Percentiles rank a stretch among this genome's conserved stretches.
phyloP scores from a whole-genome alignment of 1,139 yeast species.

The Saccharomyces pastorianus region DNA sequence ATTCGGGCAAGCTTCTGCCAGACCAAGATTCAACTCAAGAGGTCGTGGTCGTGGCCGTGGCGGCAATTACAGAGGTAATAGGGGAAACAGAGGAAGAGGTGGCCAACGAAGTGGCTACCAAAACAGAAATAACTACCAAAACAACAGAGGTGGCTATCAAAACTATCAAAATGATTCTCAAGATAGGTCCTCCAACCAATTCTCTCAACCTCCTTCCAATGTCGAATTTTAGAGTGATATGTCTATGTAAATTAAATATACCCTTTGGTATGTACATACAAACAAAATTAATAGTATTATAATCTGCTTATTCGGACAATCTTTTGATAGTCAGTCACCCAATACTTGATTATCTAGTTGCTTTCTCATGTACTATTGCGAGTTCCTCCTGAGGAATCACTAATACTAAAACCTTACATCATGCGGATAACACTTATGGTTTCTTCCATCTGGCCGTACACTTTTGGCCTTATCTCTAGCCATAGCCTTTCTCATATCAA shows the following conservation, averaged over 20 bases:
- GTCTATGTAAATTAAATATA: neutral
- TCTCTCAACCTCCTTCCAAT: neutral
- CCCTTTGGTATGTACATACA: neutral
- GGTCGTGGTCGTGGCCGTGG: conserved; percentile 33
- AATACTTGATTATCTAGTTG: no score
- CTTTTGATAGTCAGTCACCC: neutral
- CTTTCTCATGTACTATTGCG: neutral
- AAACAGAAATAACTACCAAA: conserved; percentile 11
- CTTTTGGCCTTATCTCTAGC: conserved; percentile 38
- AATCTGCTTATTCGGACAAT: neutral
- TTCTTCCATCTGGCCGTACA: conserved; percentile 50
- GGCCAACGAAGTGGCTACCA: conserved; percentile 19
- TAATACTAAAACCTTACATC: conserved; percentile 36
- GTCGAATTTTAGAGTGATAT: neutral
- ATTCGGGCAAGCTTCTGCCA: conserved; percentile 46
- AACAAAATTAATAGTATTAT: neutral
- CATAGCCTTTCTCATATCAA: conserved; percentile 64
- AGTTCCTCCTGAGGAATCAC: neutral
- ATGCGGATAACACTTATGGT: conserved; percentile 51
- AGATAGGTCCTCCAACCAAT: neutral
- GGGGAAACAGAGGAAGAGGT: conserved; percentile 22
- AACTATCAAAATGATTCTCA: neutral
- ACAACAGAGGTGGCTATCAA: conserved; percentile 6
- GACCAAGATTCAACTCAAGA: conserved; percentile 28
- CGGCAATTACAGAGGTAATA: conserved; percentile 33